phyloP scores from a whole-genome alignment of 495 filamentous ascomycete species.

The Tuber borchii region DNA sequence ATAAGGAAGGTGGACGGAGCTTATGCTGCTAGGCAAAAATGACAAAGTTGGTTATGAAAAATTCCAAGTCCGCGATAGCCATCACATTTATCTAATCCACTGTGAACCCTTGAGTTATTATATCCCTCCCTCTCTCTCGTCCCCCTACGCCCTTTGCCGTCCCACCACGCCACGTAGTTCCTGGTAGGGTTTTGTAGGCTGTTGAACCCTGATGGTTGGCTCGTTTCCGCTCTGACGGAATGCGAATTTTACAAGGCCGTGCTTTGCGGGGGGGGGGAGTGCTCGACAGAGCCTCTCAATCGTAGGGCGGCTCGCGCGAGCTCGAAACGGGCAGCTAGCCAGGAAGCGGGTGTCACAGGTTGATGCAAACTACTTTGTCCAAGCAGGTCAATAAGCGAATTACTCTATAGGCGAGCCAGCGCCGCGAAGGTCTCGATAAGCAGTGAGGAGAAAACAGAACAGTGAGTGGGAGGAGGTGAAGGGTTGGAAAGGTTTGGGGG shows the following conservation, averaged over 20 bases:
- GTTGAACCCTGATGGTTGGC: slow-evolving; percentile 16
- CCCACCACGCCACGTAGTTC: slow-evolving; percentile 5
- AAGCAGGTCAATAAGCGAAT: slow-evolving; percentile 31
- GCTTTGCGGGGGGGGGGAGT: background rate
- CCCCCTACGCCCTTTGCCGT: background rate
- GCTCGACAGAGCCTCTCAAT: slow-evolving; percentile 20
- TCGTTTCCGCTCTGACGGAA: slow-evolving; percentile 10
- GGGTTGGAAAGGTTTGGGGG: slow-evolving; percentile 12
- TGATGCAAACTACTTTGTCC: slow-evolving; percentile 22
- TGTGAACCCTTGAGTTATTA: slow-evolving; percentile 20
- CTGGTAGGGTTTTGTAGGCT: slow-evolving; percentile 6
- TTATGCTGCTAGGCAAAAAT: slow-evolving; percentile 37
- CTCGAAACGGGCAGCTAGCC: slow-evolving; percentile 7
- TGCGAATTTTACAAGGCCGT: background rate
- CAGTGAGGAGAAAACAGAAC: background rate
- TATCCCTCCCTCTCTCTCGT: slow-evolving; percentile 3
- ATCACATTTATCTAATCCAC: slow-evolving; percentile 40
- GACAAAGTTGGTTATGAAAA: slow-evolving; percentile 34
- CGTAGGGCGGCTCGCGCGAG: slow-evolving; percentile 24
- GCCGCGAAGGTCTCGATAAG: slow-evolving; percentile 14
- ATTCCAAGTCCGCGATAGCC: slow-evolving; percentile 36
- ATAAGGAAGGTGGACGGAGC: background rate
- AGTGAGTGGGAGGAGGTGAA: slow-evolving; percentile 9
- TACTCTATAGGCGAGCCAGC: slow-evolving; percentile 31
- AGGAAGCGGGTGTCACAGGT: background rate